These are phyloP conservation scores for Athelia psychrophila DNA, from an alignment of 1,284 basidiomycete genomes.

Conservation along the genomic window DNA sequence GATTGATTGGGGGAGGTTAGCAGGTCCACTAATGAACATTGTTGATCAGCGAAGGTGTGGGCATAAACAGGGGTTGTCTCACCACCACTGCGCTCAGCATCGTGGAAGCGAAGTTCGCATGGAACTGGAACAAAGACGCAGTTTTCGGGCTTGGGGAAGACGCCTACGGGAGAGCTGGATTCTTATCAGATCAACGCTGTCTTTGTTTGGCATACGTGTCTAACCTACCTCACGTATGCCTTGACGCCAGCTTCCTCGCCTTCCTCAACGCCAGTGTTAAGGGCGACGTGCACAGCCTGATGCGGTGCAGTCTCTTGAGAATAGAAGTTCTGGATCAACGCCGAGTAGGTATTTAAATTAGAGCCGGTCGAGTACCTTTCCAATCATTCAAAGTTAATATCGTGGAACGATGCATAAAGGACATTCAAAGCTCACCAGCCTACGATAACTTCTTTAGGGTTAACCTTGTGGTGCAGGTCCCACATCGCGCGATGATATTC, in stretches of 20 bases:
- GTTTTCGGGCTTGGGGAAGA: constrained; percentile 88
- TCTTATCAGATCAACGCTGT: background rate
- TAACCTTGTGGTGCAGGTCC: constrained; percentile 84
- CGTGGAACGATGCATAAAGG: constrained; percentile 9
- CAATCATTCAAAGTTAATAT: background rate
- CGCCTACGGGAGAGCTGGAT: constrained; percentile 75
- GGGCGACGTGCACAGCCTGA: constrained; percentile 90
- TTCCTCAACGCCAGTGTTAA: constrained; percentile 82
- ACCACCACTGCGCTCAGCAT: constrained; percentile 84
- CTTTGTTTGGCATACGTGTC: background rate
- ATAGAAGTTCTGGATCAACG: constrained; percentile 98
- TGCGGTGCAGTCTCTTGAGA: constrained; percentile 87
- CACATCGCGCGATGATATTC: constrained; percentile 95
- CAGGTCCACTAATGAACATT: constrained; percentile 56
- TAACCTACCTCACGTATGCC: constrained; percentile 81
- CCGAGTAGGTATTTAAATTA: constrained; percentile 92
- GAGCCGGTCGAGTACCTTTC: constrained; percentile 88
- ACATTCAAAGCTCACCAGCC: constrained; percentile 66
- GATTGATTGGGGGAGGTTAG: constrained; percentile 49
- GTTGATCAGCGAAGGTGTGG: background rate
- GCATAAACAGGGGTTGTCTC: constrained; percentile 33
- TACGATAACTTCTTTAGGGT: constrained; percentile 84
- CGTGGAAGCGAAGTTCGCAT: constrained; percentile 77
- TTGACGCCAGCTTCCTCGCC: constrained; percentile 79
- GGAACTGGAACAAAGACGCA: constrained; percentile 89